Evolutionary conservation across 1,284 basidiomycete genomes (phyloP).

Genomic region (Rhizopogon hawkerae): DNA sequence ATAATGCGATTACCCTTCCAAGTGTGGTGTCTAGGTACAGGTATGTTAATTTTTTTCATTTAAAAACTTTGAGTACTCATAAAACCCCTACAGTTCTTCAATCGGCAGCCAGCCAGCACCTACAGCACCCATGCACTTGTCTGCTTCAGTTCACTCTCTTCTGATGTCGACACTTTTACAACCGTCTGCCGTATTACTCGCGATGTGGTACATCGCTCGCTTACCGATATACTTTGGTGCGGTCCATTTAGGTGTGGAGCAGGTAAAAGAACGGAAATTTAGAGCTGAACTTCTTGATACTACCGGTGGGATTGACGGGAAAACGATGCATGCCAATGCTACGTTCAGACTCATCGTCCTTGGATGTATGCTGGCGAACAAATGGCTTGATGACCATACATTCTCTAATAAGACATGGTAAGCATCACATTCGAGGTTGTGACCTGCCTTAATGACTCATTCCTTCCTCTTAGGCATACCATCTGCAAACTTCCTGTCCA

Average conservation of each 20-base stretch:
- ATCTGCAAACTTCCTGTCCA: conserved; percentile 67
- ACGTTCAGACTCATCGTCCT: conserved; percentile 69
- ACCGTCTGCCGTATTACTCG: conserved; percentile 71
- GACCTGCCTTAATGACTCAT: conserved; percentile 1
- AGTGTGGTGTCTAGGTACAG: conserved; percentile 35
- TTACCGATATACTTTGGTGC: conserved; percentile 63
- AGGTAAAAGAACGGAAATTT: conserved; percentile 53
- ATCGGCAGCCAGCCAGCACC: conserved; percentile 29
- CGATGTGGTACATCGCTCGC: conserved; percentile 76
- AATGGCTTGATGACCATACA: conserved; percentile 89
- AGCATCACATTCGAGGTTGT: conserved; percentile 20
- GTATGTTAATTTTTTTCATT: conserved; percentile 29
- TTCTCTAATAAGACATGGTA: conserved; percentile 91
- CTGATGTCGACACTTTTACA: conserved; percentile 73
- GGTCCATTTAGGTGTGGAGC: conserved; percentile 35
- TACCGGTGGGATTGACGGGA: conserved; percentile 38
- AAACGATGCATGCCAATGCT: conserved; percentile 44
- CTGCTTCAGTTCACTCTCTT: conserved; percentile 62
- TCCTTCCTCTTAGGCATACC: conserved; percentile 48
- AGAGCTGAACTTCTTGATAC: conserved; percentile 51
- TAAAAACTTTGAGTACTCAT: conserved; percentile 10
- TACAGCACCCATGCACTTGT: conserved; percentile 37
- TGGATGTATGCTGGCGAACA: conserved; percentile 85
- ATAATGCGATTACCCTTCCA: conserved; percentile 53
- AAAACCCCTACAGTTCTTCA: conserved; percentile 20